Evolutionary conservation across 2,329 filamentous ascomycete species (phyloP).

Genomic region (Capronia americana): DNA sequence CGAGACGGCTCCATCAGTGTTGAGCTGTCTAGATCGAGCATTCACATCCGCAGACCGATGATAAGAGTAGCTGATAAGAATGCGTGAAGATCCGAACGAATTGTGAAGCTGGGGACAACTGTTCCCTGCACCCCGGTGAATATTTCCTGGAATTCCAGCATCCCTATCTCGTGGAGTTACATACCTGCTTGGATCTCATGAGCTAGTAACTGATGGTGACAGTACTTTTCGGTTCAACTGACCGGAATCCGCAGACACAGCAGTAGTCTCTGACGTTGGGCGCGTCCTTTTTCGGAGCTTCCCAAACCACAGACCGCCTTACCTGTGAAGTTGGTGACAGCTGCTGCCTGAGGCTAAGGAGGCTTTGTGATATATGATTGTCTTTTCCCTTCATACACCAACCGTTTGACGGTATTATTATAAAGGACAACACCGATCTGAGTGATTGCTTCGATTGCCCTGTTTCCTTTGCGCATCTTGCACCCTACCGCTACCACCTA

Average conservation of each 20-base stretch:
- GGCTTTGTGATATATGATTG: conserved; percentile 18
- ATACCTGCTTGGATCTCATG: conserved; percentile 10
- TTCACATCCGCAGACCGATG: conserved; percentile 31
- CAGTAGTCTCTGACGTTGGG: conserved; percentile 5
- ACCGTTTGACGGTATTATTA: background rate
- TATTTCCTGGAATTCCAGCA: conserved; percentile 14
- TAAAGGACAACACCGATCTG: background rate
- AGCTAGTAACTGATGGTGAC: conserved; percentile 10
- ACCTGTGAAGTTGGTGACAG: conserved; percentile 16
- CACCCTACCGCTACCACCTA: background rate
- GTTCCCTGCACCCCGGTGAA: conserved; percentile 8
- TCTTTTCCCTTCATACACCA: background rate
- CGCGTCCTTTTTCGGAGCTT: background rate
- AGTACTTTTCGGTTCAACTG: background rate
- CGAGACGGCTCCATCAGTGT: conserved; percentile 16
- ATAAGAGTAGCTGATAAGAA: conserved; percentile 35
- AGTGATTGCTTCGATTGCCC: conserved; percentile 1
- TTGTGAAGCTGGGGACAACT: conserved; percentile 19
- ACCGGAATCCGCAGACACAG: conserved; percentile 6
- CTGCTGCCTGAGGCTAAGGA: conserved; percentile 13
- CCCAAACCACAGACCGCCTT: conserved; percentile 14
- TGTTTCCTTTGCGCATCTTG: background rate
- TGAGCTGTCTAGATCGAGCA: conserved; percentile 18
- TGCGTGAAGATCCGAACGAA: conserved; percentile 14
- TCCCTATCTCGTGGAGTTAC: conserved; percentile 25